Conservation (phyloP, 129 eudicot genomes). For the Pulicaria dysenterica region DNA sequence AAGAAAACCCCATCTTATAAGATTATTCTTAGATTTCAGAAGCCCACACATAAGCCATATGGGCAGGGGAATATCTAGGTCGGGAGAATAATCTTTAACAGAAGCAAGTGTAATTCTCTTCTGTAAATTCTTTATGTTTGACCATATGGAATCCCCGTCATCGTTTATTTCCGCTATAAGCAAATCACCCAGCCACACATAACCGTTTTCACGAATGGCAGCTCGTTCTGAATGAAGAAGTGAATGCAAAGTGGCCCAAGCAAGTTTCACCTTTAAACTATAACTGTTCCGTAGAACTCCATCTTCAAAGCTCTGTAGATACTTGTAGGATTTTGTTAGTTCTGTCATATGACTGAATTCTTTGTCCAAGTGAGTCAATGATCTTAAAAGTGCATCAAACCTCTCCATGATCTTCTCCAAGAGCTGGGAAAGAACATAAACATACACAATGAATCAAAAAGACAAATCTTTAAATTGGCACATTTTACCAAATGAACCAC, state of each 20-base stretch:
- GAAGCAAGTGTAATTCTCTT: slow-evolving; percentile 67
- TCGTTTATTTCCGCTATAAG: slow-evolving; percentile 83
- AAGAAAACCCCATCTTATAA: slow-evolving; percentile 87
- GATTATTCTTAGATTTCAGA: slow-evolving; percentile 74
- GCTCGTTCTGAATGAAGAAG: slow-evolving; percentile 87
- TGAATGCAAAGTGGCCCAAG: slow-evolving; percentile 96
- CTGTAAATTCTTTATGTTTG: slow-evolving; percentile 70
- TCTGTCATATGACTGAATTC: slow-evolving; percentile 74
- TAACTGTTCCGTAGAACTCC: slow-evolving; percentile 51
- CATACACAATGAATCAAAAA: slow-evolving; percentile 7
- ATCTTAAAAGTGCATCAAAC: slow-evolving; percentile 67
- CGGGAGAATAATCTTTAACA: slow-evolving; percentile 68
- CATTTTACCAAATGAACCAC: slow-evolving; percentile 5
- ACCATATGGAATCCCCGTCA: slow-evolving; percentile 59
- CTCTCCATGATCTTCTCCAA: slow-evolving; percentile 78
- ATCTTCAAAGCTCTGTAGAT: slow-evolving; percentile 62
- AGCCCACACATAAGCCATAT: slow-evolving; percentile 98
- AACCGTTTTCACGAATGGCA: slow-evolving; percentile 82
- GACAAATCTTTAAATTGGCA: neutral
- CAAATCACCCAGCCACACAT: slow-evolving; percentile 93
- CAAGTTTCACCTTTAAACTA: slow-evolving; percentile 65
- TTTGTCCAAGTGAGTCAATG: slow-evolving; percentile 75
- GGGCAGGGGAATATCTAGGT: slow-evolving; percentile 69
- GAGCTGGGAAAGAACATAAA: slow-evolving; percentile 53
- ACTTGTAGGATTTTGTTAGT: slow-evolving; percentile 67